These are phyloP conservation scores for Syncephalis plumigaleata DNA, from an alignment of 371 early-diverging fungal genomes.

Conservation along the genomic window DNA sequence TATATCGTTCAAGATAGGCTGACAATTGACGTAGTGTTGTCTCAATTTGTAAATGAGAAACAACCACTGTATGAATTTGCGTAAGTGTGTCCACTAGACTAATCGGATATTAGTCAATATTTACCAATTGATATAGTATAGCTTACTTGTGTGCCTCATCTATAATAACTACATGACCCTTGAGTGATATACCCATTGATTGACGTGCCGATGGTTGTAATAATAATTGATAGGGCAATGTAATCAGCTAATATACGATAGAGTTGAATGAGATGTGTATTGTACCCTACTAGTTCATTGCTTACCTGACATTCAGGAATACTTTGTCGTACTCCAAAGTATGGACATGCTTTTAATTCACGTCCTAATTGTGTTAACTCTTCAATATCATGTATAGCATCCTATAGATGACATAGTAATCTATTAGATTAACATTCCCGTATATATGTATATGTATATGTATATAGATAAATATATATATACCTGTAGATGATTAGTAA, in stretches of 20 bases:
- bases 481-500: no score
- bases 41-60: slow-evolving; percentile 23
- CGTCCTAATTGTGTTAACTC: slow-evolving; percentile 58
- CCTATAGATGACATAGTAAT: slow-evolving; percentile 8
- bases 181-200: slow-evolving; percentile 51
- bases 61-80: slow-evolving; percentile 28
- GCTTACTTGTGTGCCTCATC: slow-evolving; percentile 77
- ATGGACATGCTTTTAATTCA: slow-evolving; percentile 56
- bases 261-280: no score
- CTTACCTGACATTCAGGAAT: slow-evolving; percentile 16
- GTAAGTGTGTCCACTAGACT: slow-evolving; percentile 47
- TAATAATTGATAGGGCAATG: slow-evolving; percentile 75
- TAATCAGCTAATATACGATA: slow-evolving; percentile 61
- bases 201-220: slow-evolving; percentile 56
- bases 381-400: slow-evolving; percentile 61
- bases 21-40: slow-evolving; percentile 31
- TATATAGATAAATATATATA: no score
- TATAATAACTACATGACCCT: slow-evolving; percentile 57
- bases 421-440: no score
- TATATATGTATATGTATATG: no score
- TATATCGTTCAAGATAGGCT: slow-evolving; percentile 54
- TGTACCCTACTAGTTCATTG: no score
- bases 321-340: slow-evolving; percentile 59
- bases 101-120: not conserved
- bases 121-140: not conserved